A percentile compares a stretch with the other conserved stretches of the same genome.
Conservation (phyloP, 116 monocot species). For the Cymodocea nodosa region DNA sequence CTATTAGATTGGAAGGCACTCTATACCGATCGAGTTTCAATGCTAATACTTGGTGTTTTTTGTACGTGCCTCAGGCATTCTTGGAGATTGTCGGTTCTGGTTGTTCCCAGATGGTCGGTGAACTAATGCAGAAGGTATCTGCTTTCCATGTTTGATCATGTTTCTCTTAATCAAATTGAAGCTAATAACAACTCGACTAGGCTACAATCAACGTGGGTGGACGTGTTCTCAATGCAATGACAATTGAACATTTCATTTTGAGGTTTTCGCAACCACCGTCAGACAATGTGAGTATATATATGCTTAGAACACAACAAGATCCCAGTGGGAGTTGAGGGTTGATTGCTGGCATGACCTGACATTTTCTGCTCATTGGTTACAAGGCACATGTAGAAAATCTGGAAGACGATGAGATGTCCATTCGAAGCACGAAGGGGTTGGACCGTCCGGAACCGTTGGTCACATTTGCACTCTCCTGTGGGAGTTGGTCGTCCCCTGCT, state of each 20-base stretch:
- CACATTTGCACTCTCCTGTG: constrained; percentile 80
- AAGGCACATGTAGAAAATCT: constrained; percentile 25
- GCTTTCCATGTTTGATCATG: neutral
- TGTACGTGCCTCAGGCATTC: constrained; percentile 27
- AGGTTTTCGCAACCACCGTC: constrained; percentile 35
- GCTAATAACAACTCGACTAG: constrained; percentile 20
- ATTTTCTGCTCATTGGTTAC: neutral
- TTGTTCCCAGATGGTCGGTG: constrained; percentile 40
- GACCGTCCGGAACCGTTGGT: constrained; percentile 78
- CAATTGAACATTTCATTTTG: constrained; percentile 78
- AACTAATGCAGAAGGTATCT: constrained; percentile 20
- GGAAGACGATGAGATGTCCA: constrained; percentile 30
- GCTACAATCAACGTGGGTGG: constrained; percentile 82
- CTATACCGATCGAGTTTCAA: neutral
- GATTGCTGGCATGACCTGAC: neutral
- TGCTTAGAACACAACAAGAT: neutral
- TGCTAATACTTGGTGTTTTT: neutral
- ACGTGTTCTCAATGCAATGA: constrained; percentile 56
- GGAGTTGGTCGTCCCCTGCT: constrained; percentile 83
- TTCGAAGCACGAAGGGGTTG: constrained; percentile 34
- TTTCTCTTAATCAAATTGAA: neutral
- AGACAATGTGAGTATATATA: constrained; percentile 34
- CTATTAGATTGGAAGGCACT: too few species aligned
- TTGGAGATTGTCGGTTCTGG: constrained; percentile 40
- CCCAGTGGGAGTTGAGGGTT: neutral